A percentile compares a stretch with the other conserved stretches of the same genome.
Evolutionary conservation across 495 filamentous ascomycete genomes (phyloP).

Genomic region (Aspergillus taichungensis): DNA sequence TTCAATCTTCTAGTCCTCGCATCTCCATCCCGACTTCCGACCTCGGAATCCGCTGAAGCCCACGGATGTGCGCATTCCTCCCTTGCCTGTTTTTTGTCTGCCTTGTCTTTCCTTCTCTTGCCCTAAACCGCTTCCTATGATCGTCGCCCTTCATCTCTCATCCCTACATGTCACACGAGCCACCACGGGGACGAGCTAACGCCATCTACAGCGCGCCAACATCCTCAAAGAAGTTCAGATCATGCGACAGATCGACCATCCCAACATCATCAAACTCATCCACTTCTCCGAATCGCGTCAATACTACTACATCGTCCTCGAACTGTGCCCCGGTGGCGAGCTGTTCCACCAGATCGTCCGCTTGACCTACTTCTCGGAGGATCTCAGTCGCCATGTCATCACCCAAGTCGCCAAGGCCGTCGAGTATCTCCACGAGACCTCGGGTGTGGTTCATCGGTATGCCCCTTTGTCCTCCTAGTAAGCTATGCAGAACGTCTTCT

Average conservation of each 20-base stretch:
- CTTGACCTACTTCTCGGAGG: slow-evolving; percentile 96
- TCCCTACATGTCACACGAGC: background rate
- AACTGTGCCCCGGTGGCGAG: slow-evolving; percentile 92
- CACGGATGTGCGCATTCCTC: slow-evolving; percentile 78
- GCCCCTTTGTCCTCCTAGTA: too few species aligned
- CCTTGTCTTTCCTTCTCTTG: background rate
- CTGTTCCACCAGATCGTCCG: slow-evolving; percentile 98
- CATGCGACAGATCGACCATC: slow-evolving; percentile 93
- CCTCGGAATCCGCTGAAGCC: slow-evolving; percentile 67
- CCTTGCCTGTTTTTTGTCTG: slow-evolving; percentile 4
- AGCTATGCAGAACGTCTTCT: slow-evolving; percentile 8
- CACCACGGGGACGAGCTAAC: slow-evolving; percentile 3
- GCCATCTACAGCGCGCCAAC: slow-evolving; percentile 67
- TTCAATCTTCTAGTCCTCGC: slow-evolving; percentile 45
- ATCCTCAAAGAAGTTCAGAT: slow-evolving; percentile 98
- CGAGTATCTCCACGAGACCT: slow-evolving; percentile 89
- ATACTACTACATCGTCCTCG: slow-evolving; percentile 95
- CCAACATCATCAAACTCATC: slow-evolving; percentile 86
- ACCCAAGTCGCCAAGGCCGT: slow-evolving; percentile 86
- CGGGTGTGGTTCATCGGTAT: slow-evolving; percentile 93
- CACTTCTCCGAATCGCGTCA: slow-evolving; percentile 89
- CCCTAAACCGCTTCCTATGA: background rate
- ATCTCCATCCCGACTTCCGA: slow-evolving; percentile 91
- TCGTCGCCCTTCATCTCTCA: slow-evolving; percentile 7
- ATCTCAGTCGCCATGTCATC: slow-evolving; percentile 90